Percentiles rank a stretch among this genome's conserved stretches.
phyloP scores from a whole-genome alignment of 129 eudicot genomes.

The Artemisia argyi region DNA sequence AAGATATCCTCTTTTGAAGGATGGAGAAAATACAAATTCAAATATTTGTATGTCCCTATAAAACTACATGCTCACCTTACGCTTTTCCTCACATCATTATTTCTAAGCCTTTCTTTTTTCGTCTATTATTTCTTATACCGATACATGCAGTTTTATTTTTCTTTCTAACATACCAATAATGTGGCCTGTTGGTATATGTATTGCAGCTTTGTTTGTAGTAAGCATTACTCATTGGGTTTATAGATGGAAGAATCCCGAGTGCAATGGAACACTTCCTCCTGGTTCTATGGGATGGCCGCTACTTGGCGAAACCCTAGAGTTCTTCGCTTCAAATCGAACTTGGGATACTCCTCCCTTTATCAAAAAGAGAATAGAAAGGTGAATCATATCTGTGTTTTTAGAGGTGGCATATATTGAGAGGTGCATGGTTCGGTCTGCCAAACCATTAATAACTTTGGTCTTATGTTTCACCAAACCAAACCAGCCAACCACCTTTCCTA shows the following conservation, averaged over 20 bases:
- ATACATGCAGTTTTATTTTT: neutral
- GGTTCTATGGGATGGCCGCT: conserved; percentile 96
- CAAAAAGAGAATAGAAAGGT: conserved; percentile 79
- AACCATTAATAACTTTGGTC: no score
- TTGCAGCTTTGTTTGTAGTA: conserved; percentile 35
- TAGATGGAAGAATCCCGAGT: conserved; percentile 69
- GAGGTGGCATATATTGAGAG: no score
- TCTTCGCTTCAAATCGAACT: conserved; percentile 54
- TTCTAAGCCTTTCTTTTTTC: neutral
- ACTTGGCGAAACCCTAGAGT: conserved; percentile 62
- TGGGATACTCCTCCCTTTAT: conserved; percentile 66
- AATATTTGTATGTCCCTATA: no score
- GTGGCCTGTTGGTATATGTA: conserved; percentile 37
- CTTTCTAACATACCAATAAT: conserved; percentile 16
- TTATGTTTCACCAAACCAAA: no score
- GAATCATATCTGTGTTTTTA: neutral
- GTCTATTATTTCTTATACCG: neutral
- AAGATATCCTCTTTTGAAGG: no score
- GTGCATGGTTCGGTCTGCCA: neutral
- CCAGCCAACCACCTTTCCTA: no score
- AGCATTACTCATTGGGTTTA: conserved; percentile 56
- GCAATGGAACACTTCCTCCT: conserved; percentile 81
- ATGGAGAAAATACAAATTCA: no score
- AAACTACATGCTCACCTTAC: no score
- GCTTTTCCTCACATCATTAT: no score